phyloP scores from a whole-genome alignment of 2,329 filamentous ascomycete genomes.

The Myriosclerotinia curreyana region DNA sequence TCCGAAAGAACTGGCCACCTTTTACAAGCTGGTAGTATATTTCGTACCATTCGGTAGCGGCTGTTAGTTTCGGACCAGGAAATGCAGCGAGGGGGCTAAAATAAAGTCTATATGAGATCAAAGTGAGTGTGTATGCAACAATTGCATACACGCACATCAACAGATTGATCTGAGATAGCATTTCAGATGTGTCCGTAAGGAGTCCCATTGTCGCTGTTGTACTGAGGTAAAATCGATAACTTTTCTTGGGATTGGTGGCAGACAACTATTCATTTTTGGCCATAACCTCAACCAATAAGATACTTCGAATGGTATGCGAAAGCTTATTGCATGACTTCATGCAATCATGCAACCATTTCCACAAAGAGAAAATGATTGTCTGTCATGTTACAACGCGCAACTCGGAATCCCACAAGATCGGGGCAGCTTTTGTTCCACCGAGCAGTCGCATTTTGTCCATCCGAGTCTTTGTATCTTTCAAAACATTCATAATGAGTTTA shows the following conservation, averaged over 20 bases:
- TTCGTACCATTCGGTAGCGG: conserved; percentile 37
- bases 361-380: background rate
- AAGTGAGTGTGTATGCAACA: conserved; percentile 9
- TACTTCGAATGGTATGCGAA: background rate
- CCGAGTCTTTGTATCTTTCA: no score
- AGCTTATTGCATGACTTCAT: conserved; percentile 2
- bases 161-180: background rate
- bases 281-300: background rate
- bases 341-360: background rate
- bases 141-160: background rate
- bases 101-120: conserved; percentile 36
- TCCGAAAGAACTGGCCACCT: conserved; percentile 43
- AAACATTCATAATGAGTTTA: no score
- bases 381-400: no score
- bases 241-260: background rate
- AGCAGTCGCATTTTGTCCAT: no score
- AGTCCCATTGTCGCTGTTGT: background rate
- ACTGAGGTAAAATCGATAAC: background rate
- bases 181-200: background rate
- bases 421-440: background rate
- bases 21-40: conserved; percentile 46
- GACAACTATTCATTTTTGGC: no score
- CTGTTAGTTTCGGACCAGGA: conserved; percentile 39
- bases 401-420: no score
- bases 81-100: conserved; percentile 39